These are phyloP conservation scores for Boletus smithii DNA, from an alignment of 1,284 basidiomycete species.

Conservation along the genomic window DNA sequence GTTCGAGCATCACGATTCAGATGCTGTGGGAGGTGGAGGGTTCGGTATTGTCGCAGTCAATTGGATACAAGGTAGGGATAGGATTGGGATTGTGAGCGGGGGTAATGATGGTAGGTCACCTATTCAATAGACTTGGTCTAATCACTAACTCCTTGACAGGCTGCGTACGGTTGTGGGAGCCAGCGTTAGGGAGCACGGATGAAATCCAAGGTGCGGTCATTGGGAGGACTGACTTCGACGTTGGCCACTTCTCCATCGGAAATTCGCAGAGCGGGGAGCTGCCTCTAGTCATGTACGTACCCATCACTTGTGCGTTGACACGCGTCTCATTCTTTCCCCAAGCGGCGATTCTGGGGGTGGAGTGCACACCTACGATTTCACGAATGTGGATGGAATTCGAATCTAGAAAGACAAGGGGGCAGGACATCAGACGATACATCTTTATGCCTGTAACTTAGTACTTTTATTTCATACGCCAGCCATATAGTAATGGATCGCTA, in stretches of 20 bases:
- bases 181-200: conserved; percentile 38
- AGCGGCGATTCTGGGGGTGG: conserved; percentile 34
- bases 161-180: conserved; percentile 65
- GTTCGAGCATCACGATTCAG: conserved; percentile 46
- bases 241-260: conserved; percentile 59
- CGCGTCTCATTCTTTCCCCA: conserved; percentile 9
- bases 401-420: too few relatives aligned
- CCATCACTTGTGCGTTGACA: neutral
- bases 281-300: conserved; percentile 58
- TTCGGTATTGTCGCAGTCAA: conserved; percentile 55
- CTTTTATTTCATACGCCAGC: conserved; percentile 6
- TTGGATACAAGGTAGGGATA: conserved; percentile 50
- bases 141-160: conserved; percentile 34
- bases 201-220: conserved; percentile 46
- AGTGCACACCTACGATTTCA: conserved; percentile 31
- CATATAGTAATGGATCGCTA: too few relatives aligned
- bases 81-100: conserved; percentile 53
- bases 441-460: conserved; percentile 10
- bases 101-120: conserved; percentile 57
- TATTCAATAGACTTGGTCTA: neutral
- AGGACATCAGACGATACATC: too few relatives aligned
- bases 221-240: conserved; percentile 51
- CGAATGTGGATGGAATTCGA: conserved; percentile 22
- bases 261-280: conserved; percentile 50
- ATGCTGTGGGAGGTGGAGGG: conserved; percentile 31